Percentiles rank a stretch among this genome's conserved stretches.
Evolutionary conservation across 225 moss, liverwort and hornwort species (phyloP).

Genomic region (Pseudoscleropodium purum): DNA sequence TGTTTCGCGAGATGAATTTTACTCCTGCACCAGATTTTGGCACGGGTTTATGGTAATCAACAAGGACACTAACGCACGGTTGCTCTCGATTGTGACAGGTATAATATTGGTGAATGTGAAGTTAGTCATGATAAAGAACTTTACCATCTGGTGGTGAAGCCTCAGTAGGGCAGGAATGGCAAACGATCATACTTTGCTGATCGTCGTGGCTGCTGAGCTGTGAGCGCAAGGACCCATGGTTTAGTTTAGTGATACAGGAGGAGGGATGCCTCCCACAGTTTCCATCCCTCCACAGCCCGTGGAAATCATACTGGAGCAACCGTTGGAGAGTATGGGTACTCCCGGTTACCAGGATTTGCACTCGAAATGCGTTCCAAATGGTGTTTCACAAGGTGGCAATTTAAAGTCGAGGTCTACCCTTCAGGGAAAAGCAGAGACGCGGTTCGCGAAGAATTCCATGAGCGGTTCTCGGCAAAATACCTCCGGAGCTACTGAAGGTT

Average conservation of each 20-base stretch:
- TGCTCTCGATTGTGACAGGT: neutral
- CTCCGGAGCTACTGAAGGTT: neutral
- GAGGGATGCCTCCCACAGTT: conserved; percentile 5
- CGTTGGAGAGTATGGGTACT: neutral
- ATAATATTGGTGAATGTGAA: neutral
- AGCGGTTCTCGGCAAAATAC: neutral
- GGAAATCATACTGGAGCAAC: neutral
- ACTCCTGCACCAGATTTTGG: neutral
- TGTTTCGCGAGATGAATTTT: neutral
- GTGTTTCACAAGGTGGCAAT: neutral
- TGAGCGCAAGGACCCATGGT: neutral
- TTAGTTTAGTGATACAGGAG: neutral
- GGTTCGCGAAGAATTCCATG: neutral
- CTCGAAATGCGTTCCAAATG: conserved; percentile 2
- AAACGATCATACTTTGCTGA: neutral
- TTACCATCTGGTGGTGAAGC: neutral
- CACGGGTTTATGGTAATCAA: neutral
- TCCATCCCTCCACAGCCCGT: neutral
- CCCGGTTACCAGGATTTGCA: conserved; percentile 5
- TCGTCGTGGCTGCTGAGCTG: neutral
- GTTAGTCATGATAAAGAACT: neutral
- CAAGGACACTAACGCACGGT: neutral
- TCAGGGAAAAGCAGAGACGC: neutral
- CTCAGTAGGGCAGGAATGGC: neutral
- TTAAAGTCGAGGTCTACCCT: neutral